Evolutionary conservation across 148 eudicot species (phyloP).

Genomic region (Fagopyrum tataricum): DNA sequence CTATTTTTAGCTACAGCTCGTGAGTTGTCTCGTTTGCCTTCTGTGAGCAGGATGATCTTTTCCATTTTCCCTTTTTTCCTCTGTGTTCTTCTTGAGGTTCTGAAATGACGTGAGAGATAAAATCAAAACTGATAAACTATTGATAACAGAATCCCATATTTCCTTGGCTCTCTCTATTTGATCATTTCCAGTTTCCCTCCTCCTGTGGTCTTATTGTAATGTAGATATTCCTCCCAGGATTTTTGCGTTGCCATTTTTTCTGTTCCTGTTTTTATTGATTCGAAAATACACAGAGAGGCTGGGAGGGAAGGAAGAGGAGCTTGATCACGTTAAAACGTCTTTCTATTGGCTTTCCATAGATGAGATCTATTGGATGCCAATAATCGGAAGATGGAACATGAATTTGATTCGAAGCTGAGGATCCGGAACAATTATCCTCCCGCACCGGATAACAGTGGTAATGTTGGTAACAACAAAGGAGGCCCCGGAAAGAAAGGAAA

Average conservation of each 20-base stretch:
- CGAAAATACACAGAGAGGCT: background rate
- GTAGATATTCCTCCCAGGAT: background rate
- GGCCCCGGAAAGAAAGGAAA: slow-evolving; percentile 41
- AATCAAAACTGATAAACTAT: no score
- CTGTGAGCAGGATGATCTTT: background rate
- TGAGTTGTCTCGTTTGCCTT: background rate
- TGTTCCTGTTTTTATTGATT: background rate
- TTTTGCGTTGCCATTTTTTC: background rate
- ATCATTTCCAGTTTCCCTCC: no score
- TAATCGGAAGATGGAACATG: slow-evolving; percentile 60
- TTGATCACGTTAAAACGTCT: background rate
- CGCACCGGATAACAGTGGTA: background rate
- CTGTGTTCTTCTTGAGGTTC: no score
- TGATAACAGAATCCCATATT: no score
- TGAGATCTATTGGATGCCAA: background rate
- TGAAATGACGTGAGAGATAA: no score
- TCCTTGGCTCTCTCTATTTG: no score
- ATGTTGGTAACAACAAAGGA: slow-evolving; percentile 11
- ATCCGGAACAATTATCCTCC: slow-evolving; percentile 35
- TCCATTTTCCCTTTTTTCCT: no score
- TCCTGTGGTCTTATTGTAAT: background rate
- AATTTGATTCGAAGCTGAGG: slow-evolving; percentile 75
- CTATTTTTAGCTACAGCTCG: slow-evolving; percentile 7
- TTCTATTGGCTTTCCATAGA: background rate
- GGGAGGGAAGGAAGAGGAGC: background rate